These are phyloP conservation scores for Phytophthora fragariae DNA, from an alignment of 352 stramenopile genomes.

Conservation along the genomic window DNA sequence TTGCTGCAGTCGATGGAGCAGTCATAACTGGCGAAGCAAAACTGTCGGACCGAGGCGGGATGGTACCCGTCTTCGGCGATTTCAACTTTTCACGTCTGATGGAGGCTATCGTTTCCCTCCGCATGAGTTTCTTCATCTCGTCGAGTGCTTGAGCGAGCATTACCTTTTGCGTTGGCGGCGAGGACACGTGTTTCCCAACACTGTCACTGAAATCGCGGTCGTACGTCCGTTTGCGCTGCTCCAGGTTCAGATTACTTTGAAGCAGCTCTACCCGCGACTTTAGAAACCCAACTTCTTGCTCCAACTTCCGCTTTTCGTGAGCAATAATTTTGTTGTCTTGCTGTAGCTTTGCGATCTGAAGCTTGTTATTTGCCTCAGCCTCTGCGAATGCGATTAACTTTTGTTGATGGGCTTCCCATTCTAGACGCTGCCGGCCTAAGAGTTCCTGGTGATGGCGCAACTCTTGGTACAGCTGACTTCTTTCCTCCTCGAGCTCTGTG, in stretches of 20 bases:
- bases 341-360: constrained; percentile 48
- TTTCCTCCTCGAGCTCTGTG: constrained; percentile 71
- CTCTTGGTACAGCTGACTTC: constrained; percentile 57
- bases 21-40: background rate
- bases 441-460: constrained; percentile 44
- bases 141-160: constrained; percentile 45
- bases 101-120: constrained; percentile 39
- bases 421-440: constrained; percentile 34
- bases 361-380: constrained; percentile 37
- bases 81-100: constrained; percentile 50
- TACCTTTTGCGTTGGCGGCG: constrained; percentile 31
- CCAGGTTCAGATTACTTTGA: constrained; percentile 49
- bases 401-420: constrained; percentile 41
- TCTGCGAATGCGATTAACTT: constrained; percentile 42
- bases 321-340: constrained; percentile 44
- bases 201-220: constrained; percentile 46
- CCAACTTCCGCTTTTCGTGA: constrained; percentile 57
- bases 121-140: constrained; percentile 47
- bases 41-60: background rate
- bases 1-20: background rate
- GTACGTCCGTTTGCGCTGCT: constrained; percentile 67
- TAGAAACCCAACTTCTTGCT: constrained; percentile 57
- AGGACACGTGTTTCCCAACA: constrained; percentile 19
- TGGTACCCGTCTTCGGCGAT: constrained; percentile 14
- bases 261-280: constrained; percentile 46